Base-by-base conservation (phyloP, 495 filamentous ascomycete genomes). In the Baudoinia panamericana region DNA sequence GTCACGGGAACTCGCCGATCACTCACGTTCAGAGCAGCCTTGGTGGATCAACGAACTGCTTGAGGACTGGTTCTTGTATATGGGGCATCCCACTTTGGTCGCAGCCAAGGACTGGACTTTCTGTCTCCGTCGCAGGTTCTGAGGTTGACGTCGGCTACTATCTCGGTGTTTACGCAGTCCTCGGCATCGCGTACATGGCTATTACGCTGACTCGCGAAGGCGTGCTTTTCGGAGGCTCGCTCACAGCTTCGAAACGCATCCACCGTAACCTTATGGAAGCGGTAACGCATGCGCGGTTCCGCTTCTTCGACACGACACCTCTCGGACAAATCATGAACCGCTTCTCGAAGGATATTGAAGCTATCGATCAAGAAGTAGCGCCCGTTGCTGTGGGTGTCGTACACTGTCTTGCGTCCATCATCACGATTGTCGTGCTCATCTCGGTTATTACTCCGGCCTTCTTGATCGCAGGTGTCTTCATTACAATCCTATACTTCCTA, bases 251-350 rank as follows among this genome's bases (percentile, higher is more conserved):
- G 7, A 79, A 74, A 67, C 76, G 73, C 51, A 74, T 99, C 10
- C 92, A 99, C 56, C 66, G 74, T 40, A 69, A 73, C 19, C 71
- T 99, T 31, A 76, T 96, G 59, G 68, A 73, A 18, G 64, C 82
- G 3, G 72, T 99, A 20, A 79, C 83, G 40, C 77, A 86, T 36
- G 92, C 92, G 12, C 84, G 83, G 54, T 93, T 96, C 64, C 82
- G 82, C 48, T 99, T 99, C 67, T 99, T 99, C 56, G 92, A 99
- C 57, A 84, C 84, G 1, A 99, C 92, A 2, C 92, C 92, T 5
- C 72, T 95, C 0, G 92, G 92, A 10, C 90, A 95, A 59, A 70
- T 99, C 48, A 96, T 96, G 82, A 99, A 99, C 59, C 71, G 92
- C 26, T 99, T 99, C 61, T 95, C 88, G 46, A 96, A 95, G 59